Evolutionary conservation across 1,139 yeast species (phyloP).

Genomic region (Sugiyamaella paludigena): DNA sequence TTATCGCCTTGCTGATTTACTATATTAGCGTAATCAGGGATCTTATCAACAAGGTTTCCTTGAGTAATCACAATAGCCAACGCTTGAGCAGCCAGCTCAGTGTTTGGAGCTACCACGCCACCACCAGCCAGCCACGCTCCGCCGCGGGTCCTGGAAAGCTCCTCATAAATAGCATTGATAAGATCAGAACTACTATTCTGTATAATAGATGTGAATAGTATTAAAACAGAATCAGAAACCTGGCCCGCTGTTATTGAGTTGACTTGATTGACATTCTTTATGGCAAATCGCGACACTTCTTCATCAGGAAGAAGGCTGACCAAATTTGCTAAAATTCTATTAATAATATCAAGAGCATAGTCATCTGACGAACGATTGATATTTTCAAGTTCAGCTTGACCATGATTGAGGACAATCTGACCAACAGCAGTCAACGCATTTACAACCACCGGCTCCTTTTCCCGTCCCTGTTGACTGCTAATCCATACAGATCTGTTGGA

Average conservation of each 20-base stretch:
- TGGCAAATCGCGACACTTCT: slow-evolving; percentile 5
- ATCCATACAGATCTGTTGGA: slow-evolving; percentile 7
- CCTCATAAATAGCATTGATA: slow-evolving; percentile 4
- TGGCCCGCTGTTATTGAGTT: slow-evolving; percentile 5
- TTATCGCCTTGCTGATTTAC: slow-evolving; percentile 7
- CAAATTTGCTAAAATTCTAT: slow-evolving; percentile 6
- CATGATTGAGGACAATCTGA: slow-evolving; percentile 5
- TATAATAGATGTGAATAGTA: slow-evolving; percentile 3
- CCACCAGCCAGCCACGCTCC: not conserved
- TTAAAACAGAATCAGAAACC: slow-evolving; percentile 6
- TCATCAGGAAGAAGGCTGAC: not conserved
- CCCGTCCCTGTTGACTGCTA: not conserved
- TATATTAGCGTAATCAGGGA: slow-evolving; percentile 5
- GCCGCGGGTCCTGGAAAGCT: slow-evolving; percentile 2
- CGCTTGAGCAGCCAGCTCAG: slow-evolving; percentile 19
- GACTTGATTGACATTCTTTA: slow-evolving; percentile 3
- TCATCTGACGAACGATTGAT: slow-evolving; percentile 6
- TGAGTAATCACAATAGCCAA: slow-evolving; percentile 15
- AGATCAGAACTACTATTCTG: not conserved
- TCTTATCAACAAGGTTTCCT: slow-evolving; percentile 7
- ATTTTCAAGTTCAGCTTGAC: not conserved
- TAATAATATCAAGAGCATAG: slow-evolving; percentile 5
- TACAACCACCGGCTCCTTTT: not conserved
- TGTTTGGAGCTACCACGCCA: not conserved
- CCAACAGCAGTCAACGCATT: not conserved